A percentile compares a stretch with the other conserved stretches of the same genome.
These are phyloP conservation scores for Phaseolus lunatus DNA, from an alignment of 306 rosid genomes.

Conservation along the genomic window DNA sequence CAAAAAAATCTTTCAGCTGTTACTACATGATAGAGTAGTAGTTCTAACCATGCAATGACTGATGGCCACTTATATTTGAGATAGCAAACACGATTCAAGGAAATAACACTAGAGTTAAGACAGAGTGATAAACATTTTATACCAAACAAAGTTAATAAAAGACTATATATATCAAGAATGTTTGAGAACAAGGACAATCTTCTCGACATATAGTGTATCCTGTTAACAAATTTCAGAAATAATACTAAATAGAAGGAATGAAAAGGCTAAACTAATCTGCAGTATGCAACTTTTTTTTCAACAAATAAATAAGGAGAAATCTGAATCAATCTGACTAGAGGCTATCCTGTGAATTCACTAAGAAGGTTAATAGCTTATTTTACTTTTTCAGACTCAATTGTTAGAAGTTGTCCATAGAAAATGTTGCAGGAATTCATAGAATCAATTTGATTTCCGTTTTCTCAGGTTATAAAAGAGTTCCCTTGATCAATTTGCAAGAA, in stretches of 20 bases:
- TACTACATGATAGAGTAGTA: not conserved
- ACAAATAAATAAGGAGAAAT: not conserved
- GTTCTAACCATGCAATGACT: not conserved
- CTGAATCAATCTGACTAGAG: not conserved
- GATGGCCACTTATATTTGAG: not conserved
- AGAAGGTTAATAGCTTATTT: not conserved
- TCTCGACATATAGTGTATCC: not conserved
- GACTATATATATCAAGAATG: not conserved
- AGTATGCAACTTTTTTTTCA: not conserved
- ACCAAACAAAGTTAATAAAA: not conserved
- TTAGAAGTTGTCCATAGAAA: constrained; percentile 6
- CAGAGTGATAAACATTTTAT: not conserved
- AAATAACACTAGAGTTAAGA: not conserved
- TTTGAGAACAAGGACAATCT: not conserved
- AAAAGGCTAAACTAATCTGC: constrained; percentile 20
- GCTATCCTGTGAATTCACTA: not conserved
- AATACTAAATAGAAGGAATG: not conserved
- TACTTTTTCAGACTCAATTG: not conserved
- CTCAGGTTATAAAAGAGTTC: constrained; percentile 3
- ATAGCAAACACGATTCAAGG: not conserved
- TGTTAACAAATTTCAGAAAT: not conserved
- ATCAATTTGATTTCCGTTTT: constrained; percentile 4
- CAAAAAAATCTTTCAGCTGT: not conserved
- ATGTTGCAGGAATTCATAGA: not conserved
- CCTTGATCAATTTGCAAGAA: not conserved